Percentiles rank a stretch among this genome's conserved stretches.
Conservation (phyloP, 2,329 filamentous ascomycete genomes). For the Aureobasidium sp. region DNA sequence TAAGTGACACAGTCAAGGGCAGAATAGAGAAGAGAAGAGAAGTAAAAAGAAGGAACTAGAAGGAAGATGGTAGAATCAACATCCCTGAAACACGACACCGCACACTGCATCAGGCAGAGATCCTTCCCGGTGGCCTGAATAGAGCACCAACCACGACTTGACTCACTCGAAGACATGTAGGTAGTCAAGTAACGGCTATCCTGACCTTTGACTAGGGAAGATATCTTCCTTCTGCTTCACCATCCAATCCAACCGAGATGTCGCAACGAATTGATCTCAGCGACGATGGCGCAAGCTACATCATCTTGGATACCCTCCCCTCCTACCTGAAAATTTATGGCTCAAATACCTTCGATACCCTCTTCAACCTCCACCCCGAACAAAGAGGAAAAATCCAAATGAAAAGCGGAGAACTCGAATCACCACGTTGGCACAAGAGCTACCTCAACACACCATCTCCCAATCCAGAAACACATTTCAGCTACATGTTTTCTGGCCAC, state of each 20-base stretch:
- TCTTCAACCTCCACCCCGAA: neutral
- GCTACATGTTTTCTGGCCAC: neutral
- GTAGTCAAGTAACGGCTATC: too few relatives aligned
- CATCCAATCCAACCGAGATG: neutral
- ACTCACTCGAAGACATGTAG: neutral
- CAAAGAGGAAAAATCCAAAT: neutral
- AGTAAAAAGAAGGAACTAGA: neutral
- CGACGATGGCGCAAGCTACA: neutral
- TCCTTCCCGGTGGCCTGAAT: neutral
- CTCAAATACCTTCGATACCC: neutral
- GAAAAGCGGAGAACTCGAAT: neutral
- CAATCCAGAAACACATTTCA: neutral
- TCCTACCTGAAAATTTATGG: neutral
- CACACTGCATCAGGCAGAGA: neutral
- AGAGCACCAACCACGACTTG: neutral
- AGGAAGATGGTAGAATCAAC: too few relatives aligned
- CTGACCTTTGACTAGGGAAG: too few relatives aligned
- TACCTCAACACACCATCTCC: neutral
- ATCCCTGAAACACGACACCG: neutral
- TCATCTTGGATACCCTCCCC: neutral
- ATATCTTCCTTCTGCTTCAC: neutral
- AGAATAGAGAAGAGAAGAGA: neutral
- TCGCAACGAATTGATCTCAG: neutral
- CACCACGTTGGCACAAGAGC: neutral
- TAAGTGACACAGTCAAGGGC: neutral